Conservation (phyloP, 345 rosid genomes). For the Populus euphratica region DNA sequence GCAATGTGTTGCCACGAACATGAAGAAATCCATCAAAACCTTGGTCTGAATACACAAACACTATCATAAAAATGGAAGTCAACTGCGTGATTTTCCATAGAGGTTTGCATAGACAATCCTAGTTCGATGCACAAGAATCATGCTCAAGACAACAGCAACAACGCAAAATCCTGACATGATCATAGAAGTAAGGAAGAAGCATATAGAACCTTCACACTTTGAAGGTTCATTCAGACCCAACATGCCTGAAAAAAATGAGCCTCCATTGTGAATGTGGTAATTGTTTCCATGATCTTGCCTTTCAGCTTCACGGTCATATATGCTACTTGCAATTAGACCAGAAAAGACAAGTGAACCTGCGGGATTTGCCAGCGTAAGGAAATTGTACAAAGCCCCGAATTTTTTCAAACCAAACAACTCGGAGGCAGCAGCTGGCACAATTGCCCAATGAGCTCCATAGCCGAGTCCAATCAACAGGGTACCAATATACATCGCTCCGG, state of each 20-base stretch:
- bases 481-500: conserved; percentile 84
- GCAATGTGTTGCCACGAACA: background rate
- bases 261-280: conserved; percentile 13
- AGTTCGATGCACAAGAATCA: conserved; percentile 90
- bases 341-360: conserved; percentile 94
- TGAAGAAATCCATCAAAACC: background rate
- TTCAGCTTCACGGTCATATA: conserved; percentile 88
- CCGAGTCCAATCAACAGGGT: conserved; percentile 89
- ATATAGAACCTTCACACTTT: conserved; percentile 72
- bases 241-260: conserved; percentile 26
- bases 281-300: conserved; percentile 52
- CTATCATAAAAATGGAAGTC: background rate
- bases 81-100: conserved; percentile 49
- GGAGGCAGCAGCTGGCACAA: conserved; percentile 94
- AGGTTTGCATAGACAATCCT: conserved; percentile 71
- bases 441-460: conserved; percentile 98
- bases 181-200: conserved; percentile 89
- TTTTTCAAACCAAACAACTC: conserved; percentile 95
- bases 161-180: conserved; percentile 93
- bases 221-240: conserved; percentile 45
- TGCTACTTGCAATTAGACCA: conserved; percentile 80
- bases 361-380: conserved; percentile 92
- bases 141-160: conserved; percentile 61
- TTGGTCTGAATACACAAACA: background rate
- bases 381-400: conserved; percentile 90